Evolutionary conservation across 257 asterid genomes (phyloP), one percentile per base, ranked within the genome.

Genomic region (Lycium barbarum): DNA sequence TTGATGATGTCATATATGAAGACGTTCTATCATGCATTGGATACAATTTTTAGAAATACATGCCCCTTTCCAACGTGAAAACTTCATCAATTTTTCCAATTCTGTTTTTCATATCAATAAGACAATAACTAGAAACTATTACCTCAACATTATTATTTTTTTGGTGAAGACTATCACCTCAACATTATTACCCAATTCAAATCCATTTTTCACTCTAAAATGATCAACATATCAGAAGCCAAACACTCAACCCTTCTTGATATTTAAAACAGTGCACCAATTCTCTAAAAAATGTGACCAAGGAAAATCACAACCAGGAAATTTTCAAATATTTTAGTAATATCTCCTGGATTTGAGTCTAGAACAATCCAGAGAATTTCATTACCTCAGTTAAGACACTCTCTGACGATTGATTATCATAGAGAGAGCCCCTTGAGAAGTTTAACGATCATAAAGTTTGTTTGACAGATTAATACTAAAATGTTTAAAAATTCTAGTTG

Each of bases 41-140:
- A 6, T 72, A 72, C 57, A 43, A 72, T 45, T 7, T 43, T n/a
- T 38, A 72, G 80, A 72, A 72, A 72, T 72, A 72, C 43, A 43
- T 72, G 58, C 6, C 80, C 80, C 80, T 11, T 47, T 18, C 18
- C 38, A 40, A 71, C 79, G 36, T 43, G 79, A 43, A 18, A 10
- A 72, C 36, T 43, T 43, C 5, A 72, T n/a, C 9, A 43, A 18
- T 18, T 40, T 20, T 71, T 71, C 78, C 36, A n/a, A 43, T 18
- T 72, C 5, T 18, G 10, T 45, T 72, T n/a, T 45, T 20, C 80
- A 45, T n/a, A 72, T 72, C 17, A 45, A 45, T n/a, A n/a, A n/a
- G n/a, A n/a, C n/a, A n/a, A n/a, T n/a, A 72, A 20, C 80, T 45
- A n/a, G 58, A 72, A 72, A 72, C 58, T 8, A 73, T 18, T n/a